Evolutionary conservation across 345 rosid species (phyloP), one percentile per base, ranked within the genome.

Genomic region (Arabidopsis suecica): DNA sequence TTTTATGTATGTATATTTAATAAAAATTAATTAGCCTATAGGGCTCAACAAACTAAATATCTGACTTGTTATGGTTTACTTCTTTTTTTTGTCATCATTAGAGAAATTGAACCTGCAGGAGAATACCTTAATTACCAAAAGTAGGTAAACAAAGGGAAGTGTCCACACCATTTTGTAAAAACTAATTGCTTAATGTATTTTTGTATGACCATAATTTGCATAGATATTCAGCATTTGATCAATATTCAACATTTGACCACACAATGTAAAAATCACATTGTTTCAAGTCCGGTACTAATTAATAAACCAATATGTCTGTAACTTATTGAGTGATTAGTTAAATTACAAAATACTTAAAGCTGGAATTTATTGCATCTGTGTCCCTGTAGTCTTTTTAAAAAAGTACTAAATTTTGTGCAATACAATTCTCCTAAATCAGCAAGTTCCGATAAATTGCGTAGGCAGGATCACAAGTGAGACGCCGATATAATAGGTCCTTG

Each of bases 401-500:
- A 53, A 63, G 18, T 14, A n/a, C 0, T 56, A 57, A 16, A 22
- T 25, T 47, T 66, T 66, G 1, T 75, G 23, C 28, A 49, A 58
- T 12, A 48, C 60, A 65, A 67, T 49, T 48, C 53, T 58, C 65
- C 59, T 25, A 37, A 8, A 11, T 18, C 25, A 66, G 53, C 68
- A 59, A 75, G 73, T 50, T 68, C 73, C 67, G 58, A 38, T 20
- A 47, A 58, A 22, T 13, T 23, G 23, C 7, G 20, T 55, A 73
- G 57, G 65, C 45, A 12, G 18, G 16, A 74, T 57, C 59, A 44
- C 45, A 34, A 36, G 37, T 50, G 70, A 32, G 71, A 53, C 64
- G 64, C 71, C 64, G 45, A 49, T 58, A 67, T 49, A 75, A 75
- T 75, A 58, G 78, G 68, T 30, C 73, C 32, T 32, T 51, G 61